A percentile compares a stretch with the other conserved stretches of the same genome.
phyloP scores from a whole-genome alignment of 2,329 filamentous ascomycete genomes.

The Aspergillus sojae region DNA sequence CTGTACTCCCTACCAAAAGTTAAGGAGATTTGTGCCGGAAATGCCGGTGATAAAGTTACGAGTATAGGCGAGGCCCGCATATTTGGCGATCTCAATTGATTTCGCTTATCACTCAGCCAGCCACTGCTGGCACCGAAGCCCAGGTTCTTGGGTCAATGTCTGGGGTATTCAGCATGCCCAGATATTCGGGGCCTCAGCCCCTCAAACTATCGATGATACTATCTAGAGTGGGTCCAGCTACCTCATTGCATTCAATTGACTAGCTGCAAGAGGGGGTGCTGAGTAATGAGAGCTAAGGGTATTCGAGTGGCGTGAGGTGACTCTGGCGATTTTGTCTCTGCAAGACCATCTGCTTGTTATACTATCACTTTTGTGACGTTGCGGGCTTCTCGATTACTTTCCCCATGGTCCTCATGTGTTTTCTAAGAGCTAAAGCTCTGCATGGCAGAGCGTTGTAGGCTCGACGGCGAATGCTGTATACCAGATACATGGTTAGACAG shows the following conservation, averaged over 20 bases:
- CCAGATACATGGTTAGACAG: neutral
- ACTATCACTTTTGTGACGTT: too few relatives aligned
- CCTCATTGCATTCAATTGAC: too few relatives aligned
- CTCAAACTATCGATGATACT: neutral
- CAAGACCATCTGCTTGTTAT: too few relatives aligned
- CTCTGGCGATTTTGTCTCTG: neutral
- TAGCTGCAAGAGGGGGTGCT: neutral
- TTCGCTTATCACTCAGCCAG: neutral
- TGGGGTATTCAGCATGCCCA: neutral
- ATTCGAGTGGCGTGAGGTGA: neutral
- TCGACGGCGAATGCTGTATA: neutral
- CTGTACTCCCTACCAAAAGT: neutral
- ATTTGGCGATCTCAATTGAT: neutral
- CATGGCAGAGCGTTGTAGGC: neutral
- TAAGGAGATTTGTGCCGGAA: neutral
- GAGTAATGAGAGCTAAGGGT: too few relatives aligned
- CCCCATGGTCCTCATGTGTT: neutral
- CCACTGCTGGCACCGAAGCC: neutral
- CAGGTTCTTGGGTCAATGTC: neutral
- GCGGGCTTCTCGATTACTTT: too few relatives aligned
- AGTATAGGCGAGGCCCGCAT: neutral
- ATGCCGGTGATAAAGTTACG: neutral
- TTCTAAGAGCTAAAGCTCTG: neutral
- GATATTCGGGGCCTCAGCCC: neutral
- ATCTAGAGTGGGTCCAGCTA: neutral